Conservation (phyloP, 1,284 basidiomycete genomes). For the Anthracocystis panici-leucophaei region DNA sequence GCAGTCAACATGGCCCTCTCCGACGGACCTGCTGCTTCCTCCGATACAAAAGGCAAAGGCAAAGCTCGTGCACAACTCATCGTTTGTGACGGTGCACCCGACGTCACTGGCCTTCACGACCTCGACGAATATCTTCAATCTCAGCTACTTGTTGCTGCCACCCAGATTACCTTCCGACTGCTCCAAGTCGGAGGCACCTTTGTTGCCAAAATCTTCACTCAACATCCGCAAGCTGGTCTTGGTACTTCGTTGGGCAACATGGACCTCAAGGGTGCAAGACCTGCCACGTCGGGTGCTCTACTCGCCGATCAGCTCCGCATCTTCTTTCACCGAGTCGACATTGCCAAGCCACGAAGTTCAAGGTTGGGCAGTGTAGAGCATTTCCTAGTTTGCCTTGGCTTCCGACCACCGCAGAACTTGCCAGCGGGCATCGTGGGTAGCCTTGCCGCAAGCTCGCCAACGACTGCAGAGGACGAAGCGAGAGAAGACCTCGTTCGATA, state of each 20-base stretch:
- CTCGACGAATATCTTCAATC: conserved; percentile 75
- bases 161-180: conserved; percentile 73
- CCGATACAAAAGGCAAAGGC: conserved; percentile 20
- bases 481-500: conserved; percentile 34
- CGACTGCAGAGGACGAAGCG: conserved; percentile 13
- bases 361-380: conserved; percentile 71
- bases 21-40: conserved; percentile 19
- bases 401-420: conserved; percentile 53
- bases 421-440: conserved; percentile 29
- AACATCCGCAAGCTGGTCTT: conserved; percentile 42
- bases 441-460: not conserved
- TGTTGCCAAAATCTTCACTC: conserved; percentile 74
- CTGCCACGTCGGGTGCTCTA: conserved; percentile 35
- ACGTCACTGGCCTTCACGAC: conserved; percentile 75
- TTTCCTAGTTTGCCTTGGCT: conserved; percentile 74
- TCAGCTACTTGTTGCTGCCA: conserved; percentile 74
- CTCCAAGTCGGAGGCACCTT: conserved; percentile 73
- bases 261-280: conserved; percentile 35
- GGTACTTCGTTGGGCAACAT: conserved; percentile 39
- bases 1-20: conserved; percentile 72
- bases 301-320: conserved; percentile 63
- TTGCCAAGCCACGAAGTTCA: conserved; percentile 70
- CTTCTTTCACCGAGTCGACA: conserved; percentile 71
- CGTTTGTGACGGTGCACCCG: conserved; percentile 75
- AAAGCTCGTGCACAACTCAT: conserved; percentile 73